These are phyloP conservation scores for Neonectria neomacrospora DNA, from an alignment of 2,329 filamentous ascomycete genomes.

Conservation along the genomic window DNA sequence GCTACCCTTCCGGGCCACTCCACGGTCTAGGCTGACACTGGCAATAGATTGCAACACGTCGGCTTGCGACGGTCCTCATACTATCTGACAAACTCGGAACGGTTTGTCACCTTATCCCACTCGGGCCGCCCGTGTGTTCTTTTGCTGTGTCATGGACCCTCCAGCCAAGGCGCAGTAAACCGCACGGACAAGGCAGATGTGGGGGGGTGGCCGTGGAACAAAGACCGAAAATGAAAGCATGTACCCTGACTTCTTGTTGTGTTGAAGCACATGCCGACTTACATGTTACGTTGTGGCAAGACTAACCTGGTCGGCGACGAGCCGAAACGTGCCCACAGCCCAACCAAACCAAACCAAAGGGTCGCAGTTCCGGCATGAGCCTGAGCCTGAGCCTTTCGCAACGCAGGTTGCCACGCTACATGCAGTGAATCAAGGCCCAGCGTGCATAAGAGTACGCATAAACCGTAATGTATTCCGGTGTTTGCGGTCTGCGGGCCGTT, in stretches of 20 bases:
- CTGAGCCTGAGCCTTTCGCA: background rate
- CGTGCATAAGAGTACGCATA: background rate
- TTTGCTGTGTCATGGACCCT: background rate
- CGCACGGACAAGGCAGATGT: conserved; percentile 1
- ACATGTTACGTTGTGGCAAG: background rate
- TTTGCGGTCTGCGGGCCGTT: conserved; percentile 5
- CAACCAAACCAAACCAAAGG: background rate
- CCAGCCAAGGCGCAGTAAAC: background rate
- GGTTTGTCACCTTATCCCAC: conserved; percentile 12
- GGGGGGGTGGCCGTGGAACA: background rate
- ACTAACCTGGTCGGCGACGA: background rate
- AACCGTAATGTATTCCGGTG: background rate
- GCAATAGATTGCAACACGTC: conserved; percentile 1
- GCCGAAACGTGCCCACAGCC: background rate
- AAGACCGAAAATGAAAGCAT: conserved; percentile 3
- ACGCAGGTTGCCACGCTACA: background rate
- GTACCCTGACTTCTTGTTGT: background rate
- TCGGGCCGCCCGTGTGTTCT: background rate
- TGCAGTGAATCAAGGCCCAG: background rate
- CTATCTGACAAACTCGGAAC: background rate
- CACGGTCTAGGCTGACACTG: background rate
- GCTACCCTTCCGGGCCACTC: background rate
- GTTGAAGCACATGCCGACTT: background rate
- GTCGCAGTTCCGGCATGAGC: background rate
- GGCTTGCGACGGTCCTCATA: background rate